Conservation (phyloP, 805 yeast species). For the Ogataea populi-albae region DNA sequence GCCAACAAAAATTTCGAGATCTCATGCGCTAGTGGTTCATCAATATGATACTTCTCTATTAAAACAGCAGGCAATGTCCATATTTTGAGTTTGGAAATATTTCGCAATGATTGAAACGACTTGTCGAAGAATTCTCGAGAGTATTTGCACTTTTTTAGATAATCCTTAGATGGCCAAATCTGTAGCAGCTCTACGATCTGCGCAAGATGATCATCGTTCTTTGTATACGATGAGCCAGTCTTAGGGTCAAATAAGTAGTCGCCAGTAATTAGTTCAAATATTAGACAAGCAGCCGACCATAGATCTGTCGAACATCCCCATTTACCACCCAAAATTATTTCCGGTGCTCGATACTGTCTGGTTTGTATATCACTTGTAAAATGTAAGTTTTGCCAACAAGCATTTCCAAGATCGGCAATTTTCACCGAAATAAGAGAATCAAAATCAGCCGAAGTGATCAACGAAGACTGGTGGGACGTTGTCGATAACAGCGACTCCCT, state of each 20-base stretch:
- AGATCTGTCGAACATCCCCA: constrained; percentile 66
- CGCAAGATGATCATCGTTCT: constrained; percentile 63
- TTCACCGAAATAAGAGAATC: constrained; percentile 44
- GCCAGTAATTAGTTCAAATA: constrained; percentile 59
- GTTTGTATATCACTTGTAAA: constrained; percentile 70
- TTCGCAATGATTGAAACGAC: constrained; percentile 34
- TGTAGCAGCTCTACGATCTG: constrained; percentile 54
- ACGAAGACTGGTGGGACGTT: constrained; percentile 13
- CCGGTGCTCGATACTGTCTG: constrained; percentile 65
- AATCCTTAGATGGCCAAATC: constrained; percentile 37
- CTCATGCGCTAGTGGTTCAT: constrained; percentile 35
- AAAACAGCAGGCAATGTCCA: constrained; percentile 52
- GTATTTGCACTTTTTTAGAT: constrained; percentile 38
- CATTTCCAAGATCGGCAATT: constrained; percentile 69
- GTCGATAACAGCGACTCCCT: constrained; percentile 15
- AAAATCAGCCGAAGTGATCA: constrained; percentile 19
- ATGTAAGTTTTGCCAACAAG: constrained; percentile 61
- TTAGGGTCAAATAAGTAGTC: constrained; percentile 64
- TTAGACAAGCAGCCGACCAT: constrained; percentile 59
- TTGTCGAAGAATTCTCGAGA: constrained; percentile 41
- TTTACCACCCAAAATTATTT: constrained; percentile 51
- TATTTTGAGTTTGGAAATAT: constrained; percentile 46
- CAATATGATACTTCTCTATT: constrained; percentile 47
- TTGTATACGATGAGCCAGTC: constrained; percentile 42
- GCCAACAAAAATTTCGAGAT: constrained; percentile 46